These are phyloP conservation scores for Chrysanthemum seticuspe DNA, from an alignment of 129 eudicot species.

Conservation along the genomic window DNA sequence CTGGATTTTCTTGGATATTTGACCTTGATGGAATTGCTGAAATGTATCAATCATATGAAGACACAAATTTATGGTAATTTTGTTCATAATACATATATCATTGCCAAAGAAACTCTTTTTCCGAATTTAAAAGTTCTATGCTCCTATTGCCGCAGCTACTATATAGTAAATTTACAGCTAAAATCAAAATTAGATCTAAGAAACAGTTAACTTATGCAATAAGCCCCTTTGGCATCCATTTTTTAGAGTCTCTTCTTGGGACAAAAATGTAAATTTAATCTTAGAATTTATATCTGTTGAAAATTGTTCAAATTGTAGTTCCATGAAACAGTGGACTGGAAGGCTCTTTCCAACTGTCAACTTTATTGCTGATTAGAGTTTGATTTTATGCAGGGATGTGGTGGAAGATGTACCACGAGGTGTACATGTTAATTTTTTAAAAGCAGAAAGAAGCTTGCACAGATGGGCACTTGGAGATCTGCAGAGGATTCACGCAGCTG, in stretches of 20 bases:
- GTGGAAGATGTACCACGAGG: slow-evolving; percentile 97
- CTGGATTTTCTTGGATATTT: slow-evolving; percentile 74
- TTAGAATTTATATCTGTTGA: no score
- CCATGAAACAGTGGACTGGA: no score
- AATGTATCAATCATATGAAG: slow-evolving; percentile 94
- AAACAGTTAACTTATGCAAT: neutral
- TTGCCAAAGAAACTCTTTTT: slow-evolving; percentile 1
- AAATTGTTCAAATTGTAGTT: no score
- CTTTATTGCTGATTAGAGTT: neutral
- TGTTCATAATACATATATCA: neutral
- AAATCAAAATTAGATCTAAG: neutral
- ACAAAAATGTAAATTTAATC: neutral
- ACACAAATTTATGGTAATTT: slow-evolving; percentile 76
- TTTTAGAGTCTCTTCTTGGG: neutral
- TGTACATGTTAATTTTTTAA: slow-evolving; percentile 75
- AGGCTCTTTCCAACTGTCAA: no score
- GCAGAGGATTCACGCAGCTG: slow-evolving; percentile 87
- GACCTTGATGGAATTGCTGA: slow-evolving; percentile 84
- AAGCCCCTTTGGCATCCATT: neutral
- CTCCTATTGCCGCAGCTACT: neutral
- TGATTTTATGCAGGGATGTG: slow-evolving; percentile 51
- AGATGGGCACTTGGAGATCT: slow-evolving; percentile 98
- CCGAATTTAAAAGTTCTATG: neutral
- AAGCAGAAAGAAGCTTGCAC: slow-evolving; percentile 97
- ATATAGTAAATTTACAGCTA: neutral